Evolutionary conservation across 176 grass and related monocot genomes (phyloP).

Genomic region (Oryza rufipogon): DNA sequence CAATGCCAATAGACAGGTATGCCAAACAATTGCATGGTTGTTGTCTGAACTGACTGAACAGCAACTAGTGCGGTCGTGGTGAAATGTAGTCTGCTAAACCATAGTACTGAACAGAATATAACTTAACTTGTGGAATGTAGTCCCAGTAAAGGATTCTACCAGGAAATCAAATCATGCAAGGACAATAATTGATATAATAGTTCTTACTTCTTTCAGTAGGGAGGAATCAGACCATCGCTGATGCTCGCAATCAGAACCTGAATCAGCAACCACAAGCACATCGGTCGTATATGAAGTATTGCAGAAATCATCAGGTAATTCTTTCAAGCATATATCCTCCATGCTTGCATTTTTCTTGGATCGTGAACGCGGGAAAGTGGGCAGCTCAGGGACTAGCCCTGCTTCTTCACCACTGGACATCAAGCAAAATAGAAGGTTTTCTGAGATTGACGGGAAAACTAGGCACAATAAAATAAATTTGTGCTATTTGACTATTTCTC

Average conservation of each 20-base stretch:
- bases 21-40: background rate
- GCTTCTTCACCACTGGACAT: conserved; percentile 73
- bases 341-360: conserved; percentile 42
- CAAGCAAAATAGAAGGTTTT: conserved; percentile 40
- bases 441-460: conserved; percentile 1
- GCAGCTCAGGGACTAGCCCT: conserved; percentile 66
- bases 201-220: conserved; percentile 65
- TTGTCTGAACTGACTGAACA: background rate
- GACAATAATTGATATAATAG: conserved; percentile 41
- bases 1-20: conserved; percentile 14
- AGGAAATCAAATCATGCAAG: conserved; percentile 30
- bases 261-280: conserved; percentile 44
- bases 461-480: background rate
- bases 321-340: conserved; percentile 27
- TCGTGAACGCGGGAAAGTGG: conserved; percentile 14
- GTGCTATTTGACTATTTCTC: background rate
- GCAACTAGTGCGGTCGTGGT: background rate
- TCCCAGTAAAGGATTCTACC: background rate
- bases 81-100: background rate
- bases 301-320: conserved; percentile 53
- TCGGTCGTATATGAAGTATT: conserved; percentile 29
- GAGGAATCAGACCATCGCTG: conserved; percentile 54
- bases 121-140: background rate
- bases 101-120: background rate
- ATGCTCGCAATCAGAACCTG: conserved; percentile 45